These are phyloP conservation scores for Neurospora tetrasperma DNA, from an alignment of 495 filamentous ascomycete genomes.

Conservation along the genomic window DNA sequence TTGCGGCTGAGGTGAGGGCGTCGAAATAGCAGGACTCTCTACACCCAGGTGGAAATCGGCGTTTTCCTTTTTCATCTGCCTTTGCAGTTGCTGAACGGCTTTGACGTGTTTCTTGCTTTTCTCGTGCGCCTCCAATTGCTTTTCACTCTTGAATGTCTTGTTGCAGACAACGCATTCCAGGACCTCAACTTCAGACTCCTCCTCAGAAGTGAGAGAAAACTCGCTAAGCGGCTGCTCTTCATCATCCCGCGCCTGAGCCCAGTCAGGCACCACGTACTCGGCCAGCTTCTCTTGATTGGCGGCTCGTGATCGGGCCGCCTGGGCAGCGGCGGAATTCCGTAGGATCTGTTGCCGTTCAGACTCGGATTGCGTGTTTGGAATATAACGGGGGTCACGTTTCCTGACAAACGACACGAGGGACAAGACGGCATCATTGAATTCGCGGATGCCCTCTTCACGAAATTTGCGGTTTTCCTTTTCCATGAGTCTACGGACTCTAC, in stretches of 20 bases:
- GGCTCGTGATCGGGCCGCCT: constrained; percentile 74
- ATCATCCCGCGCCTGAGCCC: constrained; percentile 52
- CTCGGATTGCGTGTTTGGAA: constrained; percentile 55
- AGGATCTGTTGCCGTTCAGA: constrained; percentile 70
- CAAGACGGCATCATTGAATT: constrained; percentile 88
- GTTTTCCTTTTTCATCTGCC: constrained; percentile 77
- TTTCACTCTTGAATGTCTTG: constrained; percentile 90
- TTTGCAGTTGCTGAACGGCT: constrained; percentile 63
- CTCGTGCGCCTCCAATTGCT: constrained; percentile 88
- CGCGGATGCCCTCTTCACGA: constrained; percentile 70
- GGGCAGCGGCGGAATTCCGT: constrained; percentile 67
- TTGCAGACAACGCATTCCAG: constrained; percentile 88
- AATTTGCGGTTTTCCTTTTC: constrained; percentile 89
- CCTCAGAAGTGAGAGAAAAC: constrained; percentile 33
- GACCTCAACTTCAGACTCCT: constrained; percentile 49
- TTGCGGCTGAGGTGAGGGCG: constrained; percentile 35
- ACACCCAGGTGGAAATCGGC: constrained; percentile 43
- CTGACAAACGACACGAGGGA: constrained; percentile 83
- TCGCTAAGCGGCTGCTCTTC: constrained; percentile 30
- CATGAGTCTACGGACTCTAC: constrained; percentile 71
- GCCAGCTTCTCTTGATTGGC: constrained; percentile 65
- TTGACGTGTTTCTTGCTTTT: constrained; percentile 93
- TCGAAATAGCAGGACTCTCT: constrained; percentile 14
- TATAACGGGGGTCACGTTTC: constrained; percentile 83
- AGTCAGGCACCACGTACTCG: constrained; percentile 59